Evolutionary conservation across 2,329 filamentous ascomycete species (phyloP), one percentile per base, ranked within the genome.

Genomic region (Elsinoe arachidis): DNA sequence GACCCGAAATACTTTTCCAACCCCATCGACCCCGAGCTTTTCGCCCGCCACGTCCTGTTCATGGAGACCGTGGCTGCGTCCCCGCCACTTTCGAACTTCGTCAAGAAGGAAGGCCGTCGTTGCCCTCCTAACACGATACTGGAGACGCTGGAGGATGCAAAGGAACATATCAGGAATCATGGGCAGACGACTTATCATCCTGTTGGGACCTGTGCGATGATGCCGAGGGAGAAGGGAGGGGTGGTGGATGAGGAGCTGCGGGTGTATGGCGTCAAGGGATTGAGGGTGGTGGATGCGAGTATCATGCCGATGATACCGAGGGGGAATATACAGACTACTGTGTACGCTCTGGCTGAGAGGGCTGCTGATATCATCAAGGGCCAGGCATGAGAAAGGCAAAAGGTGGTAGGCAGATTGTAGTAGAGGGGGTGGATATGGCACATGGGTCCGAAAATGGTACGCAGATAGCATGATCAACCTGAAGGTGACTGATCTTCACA

Each of bases 271-370:
- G 59, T 62, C 1, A 41, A 61, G 34, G 72, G 73, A 56, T 58
- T 75, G 44, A 68, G 74, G 43, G 68, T 76, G 21, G 72, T 74
- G 2, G 74, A 76, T 63, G 72, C 71, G 4, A 68, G 70, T 15
- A 62, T 75, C n/a, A 69, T 75, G 19, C 73, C 73, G 5, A 55
- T 75, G 46, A 70, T 76, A 23, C 73, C 73, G 1, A 49, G 56
- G 11, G 55, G 49, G 7, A 58, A 63, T 39, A 54, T 62, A 2
- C 30, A 60, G 19, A 43, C 63, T 15, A 61, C 59, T 23, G 62
- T 70, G 2, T 68, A 66, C 57, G 65, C 62, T 2, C 53, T 69
- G 51, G 66, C 64, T 62, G 73, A 69, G 62, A 76, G 76, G 71
- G 75, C 72, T 62, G 56, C 66, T 3, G 63, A 61, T 49, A 58